Evolutionary conservation across 331 rosid species (phyloP).

Genomic region (Cydonia oblonga): DNA sequence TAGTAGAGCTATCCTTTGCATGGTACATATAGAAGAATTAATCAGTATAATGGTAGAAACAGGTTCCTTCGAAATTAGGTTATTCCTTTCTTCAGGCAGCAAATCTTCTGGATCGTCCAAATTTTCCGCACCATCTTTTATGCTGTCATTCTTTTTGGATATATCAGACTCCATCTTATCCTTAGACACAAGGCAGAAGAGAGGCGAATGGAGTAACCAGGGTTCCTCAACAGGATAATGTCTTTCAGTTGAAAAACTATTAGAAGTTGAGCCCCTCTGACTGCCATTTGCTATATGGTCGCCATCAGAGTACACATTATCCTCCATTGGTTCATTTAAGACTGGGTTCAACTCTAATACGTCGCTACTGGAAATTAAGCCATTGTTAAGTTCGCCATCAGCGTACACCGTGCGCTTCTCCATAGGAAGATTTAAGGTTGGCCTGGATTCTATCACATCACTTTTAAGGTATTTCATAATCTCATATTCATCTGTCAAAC

Average conservation of each 20-base stretch:
- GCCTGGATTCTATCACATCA: slow-evolving; percentile 28
- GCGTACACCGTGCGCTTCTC: slow-evolving; percentile 8
- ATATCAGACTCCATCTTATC: slow-evolving; percentile 30
- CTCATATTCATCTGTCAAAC: slow-evolving; percentile 82
- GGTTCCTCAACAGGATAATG: slow-evolving; percentile 87
- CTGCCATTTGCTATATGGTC: slow-evolving; percentile 17
- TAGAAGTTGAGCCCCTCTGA: slow-evolving; percentile 26
- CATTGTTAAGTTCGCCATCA: slow-evolving; percentile 27
- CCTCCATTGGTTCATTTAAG: slow-evolving; percentile 13
- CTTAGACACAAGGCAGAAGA: slow-evolving; percentile 20
- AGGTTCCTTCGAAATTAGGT: slow-evolving; percentile 31
- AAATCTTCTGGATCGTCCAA: slow-evolving; percentile 34
- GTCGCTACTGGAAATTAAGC: slow-evolving; percentile 32
- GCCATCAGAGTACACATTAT: slow-evolving; percentile 12
- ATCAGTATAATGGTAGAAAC: slow-evolving; percentile 66
- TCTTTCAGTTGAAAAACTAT: slow-evolving; percentile 27
- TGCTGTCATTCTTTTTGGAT: slow-evolving; percentile 24
- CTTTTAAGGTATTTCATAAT: slow-evolving; percentile 28
- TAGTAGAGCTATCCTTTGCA: slow-evolving; percentile 93
- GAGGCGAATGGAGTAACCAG: slow-evolving; percentile 48
- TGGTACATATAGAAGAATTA: slow-evolving; percentile 91
- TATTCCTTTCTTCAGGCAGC: slow-evolving; percentile 44
- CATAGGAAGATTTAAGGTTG: slow-evolving; percentile 14
- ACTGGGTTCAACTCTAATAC: slow-evolving; percentile 24
- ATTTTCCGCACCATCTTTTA: slow-evolving; percentile 23